Evolutionary conservation across 1,284 basidiomycete genomes (phyloP), one percentile per base, ranked within the genome.

Genomic region (Rhodotorula sp.): DNA sequence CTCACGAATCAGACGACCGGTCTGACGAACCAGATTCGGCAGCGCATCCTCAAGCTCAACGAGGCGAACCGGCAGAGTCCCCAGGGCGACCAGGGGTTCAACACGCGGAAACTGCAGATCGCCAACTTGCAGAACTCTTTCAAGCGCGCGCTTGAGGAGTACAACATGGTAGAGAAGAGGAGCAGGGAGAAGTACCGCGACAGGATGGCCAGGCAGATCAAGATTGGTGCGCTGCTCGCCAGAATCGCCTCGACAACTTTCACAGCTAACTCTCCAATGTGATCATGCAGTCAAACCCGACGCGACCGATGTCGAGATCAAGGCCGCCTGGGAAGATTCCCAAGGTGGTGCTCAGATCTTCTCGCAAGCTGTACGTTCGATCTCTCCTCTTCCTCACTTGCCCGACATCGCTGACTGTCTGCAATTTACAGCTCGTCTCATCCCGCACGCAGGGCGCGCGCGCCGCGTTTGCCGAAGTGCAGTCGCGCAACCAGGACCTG

Each of bases 141-240:
- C 75, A 79, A 82, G 72, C 79, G 80, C 60, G 79, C 82, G 46
- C 80, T 85, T 57, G 81, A 85, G 73, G 81, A 84, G 73, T 85
- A 86, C 78, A 93, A 97, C 82, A 86, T 87, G 52, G 92, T 96
- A 32, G 96, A 99, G 82, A 90, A 94, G 81, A 89, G 92, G 79
- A 92, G 91, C 80, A 88, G 95, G 68, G 86, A 89, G 75, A 94
- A 92, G 83, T 94, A 96, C 82, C 92, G 92, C 82, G 91, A 94
- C 80, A 86, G 94, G 56, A 88, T 95, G 84, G 94, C 95, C 83
- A 87, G 96, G 73, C 96, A 99, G 82, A 95, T 90, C 84, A 92
- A 89, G 82, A 99, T 99, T 88, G 81, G 80, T 73, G 29, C 17
- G 71, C 62, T 17, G 15, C 52, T 11, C 15, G 19, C 13, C 29